Conservation (phyloP, 148 eudicot species). For the Persicaria maculosa region DNA sequence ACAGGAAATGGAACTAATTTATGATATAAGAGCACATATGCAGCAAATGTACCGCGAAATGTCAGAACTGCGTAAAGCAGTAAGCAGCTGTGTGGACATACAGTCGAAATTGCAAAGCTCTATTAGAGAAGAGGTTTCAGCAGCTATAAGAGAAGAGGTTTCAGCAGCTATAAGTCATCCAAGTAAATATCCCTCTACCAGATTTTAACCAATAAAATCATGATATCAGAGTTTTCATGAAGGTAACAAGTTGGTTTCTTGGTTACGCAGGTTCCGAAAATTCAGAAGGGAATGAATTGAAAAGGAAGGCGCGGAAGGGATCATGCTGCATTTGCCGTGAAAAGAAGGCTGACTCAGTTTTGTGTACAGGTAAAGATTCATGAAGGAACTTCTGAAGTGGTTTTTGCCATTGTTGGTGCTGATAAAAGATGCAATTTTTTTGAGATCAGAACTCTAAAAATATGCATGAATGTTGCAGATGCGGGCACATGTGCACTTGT, state of each 20-base stretch:
- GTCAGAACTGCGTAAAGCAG: slow-evolving; percentile 50
- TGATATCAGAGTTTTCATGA: neutral
- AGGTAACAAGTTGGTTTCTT: slow-evolving; percentile 1
- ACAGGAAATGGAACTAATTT: slow-evolving; percentile 73
- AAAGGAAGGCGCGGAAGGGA: slow-evolving; percentile 24
- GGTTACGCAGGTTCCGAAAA: slow-evolving; percentile 1
- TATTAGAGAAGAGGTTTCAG: slow-evolving; percentile 34
- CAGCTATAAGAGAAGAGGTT: slow-evolving; percentile 11
- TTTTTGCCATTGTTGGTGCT: neutral
- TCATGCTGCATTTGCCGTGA: slow-evolving; percentile 59
- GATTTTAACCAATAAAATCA: neutral
- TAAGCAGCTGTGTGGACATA: slow-evolving; percentile 56
- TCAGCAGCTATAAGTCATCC: slow-evolving; percentile 20
- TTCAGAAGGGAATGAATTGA: slow-evolving; percentile 12
- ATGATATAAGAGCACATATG: slow-evolving; percentile 60
- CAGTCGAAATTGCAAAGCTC: slow-evolving; percentile 40
- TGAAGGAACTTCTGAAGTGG: neutral
- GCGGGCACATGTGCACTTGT: slow-evolving; percentile 97
- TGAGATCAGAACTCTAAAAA: neutral
- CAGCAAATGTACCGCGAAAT: slow-evolving; percentile 65
- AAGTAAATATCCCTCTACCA: slow-evolving; percentile 22
- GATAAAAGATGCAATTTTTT: neutral
- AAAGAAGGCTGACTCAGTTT: slow-evolving; percentile 55
- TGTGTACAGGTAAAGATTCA: slow-evolving; percentile 56
- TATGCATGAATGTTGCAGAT: slow-evolving; percentile 33